A percentile compares a stretch with the other conserved stretches of the same genome.
phyloP scores from a whole-genome alignment of 2,329 filamentous ascomycete genomes.

The Thermomyces lanuginosus region DNA sequence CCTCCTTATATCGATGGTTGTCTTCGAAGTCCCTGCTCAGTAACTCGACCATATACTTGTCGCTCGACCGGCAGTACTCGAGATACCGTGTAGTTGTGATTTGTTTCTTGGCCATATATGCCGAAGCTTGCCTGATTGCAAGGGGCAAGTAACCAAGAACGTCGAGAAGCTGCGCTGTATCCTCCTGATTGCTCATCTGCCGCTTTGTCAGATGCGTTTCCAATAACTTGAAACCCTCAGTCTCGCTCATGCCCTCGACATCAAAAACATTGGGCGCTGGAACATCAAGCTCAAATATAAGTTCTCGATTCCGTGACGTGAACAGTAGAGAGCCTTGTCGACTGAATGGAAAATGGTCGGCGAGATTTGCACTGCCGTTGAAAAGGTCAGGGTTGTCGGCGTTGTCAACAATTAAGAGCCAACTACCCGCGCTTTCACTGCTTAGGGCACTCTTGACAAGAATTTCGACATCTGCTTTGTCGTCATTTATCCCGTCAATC shows the following conservation, averaged over 20 bases:
- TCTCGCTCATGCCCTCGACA: not conserved
- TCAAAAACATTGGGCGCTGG: conserved; percentile 2
- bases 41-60: too few species aligned
- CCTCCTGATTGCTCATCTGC: not conserved
- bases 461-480: conserved; percentile 16
- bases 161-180: conserved; percentile 7
- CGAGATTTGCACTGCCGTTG: conserved; percentile 1
- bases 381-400: conserved; percentile 10
- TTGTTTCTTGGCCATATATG: conserved; percentile 16
- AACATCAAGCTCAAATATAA: conserved; percentile 3
- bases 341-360: conserved; percentile 9
- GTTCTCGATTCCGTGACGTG: conserved; percentile 7
- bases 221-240: not conserved
- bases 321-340: conserved; percentile 8
- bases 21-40: too few species aligned
- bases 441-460: conserved; percentile 12
- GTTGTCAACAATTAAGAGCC: conserved; percentile 14
- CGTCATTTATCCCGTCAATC: conserved; percentile 15
- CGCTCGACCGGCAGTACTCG: too few species aligned
- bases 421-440: conserved; percentile 9
- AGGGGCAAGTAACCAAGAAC: conserved; percentile 16
- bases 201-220: not conserved
- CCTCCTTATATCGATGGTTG: too few species aligned
- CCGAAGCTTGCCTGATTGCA: conserved; percentile 15
- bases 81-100: conserved; percentile 17